phyloP scores from a whole-genome alignment of 805 yeast genomes.

The Saccharomycopsis olivae region DNA sequence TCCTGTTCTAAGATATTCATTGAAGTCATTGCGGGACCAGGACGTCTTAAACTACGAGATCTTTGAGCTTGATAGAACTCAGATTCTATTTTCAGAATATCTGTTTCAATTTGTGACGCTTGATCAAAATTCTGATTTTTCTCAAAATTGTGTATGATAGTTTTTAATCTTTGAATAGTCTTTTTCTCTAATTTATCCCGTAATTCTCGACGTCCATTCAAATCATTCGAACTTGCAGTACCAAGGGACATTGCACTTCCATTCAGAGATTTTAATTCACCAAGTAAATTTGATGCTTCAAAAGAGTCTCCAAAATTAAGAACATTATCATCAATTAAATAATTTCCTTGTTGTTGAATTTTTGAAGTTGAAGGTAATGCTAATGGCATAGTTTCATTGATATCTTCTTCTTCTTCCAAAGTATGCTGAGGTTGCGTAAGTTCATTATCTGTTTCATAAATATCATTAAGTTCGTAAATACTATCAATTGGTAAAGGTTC shows the following conservation, averaged over 20 bases:
- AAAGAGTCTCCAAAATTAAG: constrained; percentile 14
- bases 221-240: background rate
- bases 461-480: background rate
- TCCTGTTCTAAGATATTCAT: background rate
- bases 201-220: background rate
- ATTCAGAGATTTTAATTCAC: no score
- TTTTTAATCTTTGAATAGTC: constrained; percentile 4
- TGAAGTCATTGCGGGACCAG: background rate
- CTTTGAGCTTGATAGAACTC: background rate
- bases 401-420: no score
- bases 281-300: background rate
- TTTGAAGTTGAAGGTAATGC: no score
- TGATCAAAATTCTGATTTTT: background rate
- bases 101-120: constrained; percentile 4
- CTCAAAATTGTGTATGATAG: background rate
- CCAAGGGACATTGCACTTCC: no score
- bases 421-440: no score
- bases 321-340: constrained; percentile 13
- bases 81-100: constrained; percentile 1
- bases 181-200: constrained; percentile 5
- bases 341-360: no score
- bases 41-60: background rate
- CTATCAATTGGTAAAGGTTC: background rate
- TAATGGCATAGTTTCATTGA: no score
- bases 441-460: constrained; percentile 1